Evolutionary conservation across 768 basidiomycete species (phyloP).

Genomic region (Exidia glandulosa): DNA sequence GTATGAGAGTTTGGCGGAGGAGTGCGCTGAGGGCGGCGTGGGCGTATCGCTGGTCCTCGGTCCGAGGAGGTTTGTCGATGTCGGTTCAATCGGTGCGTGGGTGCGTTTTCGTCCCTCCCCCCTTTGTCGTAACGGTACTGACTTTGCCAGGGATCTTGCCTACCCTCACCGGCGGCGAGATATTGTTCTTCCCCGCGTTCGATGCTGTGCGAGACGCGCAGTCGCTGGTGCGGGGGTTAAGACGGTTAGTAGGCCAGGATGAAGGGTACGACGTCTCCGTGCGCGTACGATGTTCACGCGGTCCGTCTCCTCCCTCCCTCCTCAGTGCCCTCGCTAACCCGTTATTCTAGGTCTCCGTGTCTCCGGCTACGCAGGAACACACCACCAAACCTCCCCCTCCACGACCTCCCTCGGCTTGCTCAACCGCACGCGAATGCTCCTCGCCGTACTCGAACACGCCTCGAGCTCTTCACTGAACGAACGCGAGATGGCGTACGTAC

Average conservation of each 20-base stretch:
- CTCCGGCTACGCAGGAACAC: not conserved
- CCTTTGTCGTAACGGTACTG: conserved; percentile 2
- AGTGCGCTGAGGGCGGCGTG: conserved; percentile 80
- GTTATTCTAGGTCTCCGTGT: conserved; percentile 4
- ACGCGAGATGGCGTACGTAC: conserved; percentile 64
- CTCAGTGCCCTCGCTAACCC: not conserved
- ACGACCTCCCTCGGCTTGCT: not conserved
- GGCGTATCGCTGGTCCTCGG: conserved; percentile 86
- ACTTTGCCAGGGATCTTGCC: conserved; percentile 44
- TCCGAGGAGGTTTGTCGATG: conserved; percentile 67
- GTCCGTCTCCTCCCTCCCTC: conserved; percentile 27
- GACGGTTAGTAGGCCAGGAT: conserved; percentile 52
- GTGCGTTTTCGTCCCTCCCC: not conserved
- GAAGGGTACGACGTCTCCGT: conserved; percentile 73
- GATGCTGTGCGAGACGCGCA: conserved; percentile 52
- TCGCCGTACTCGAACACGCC: conserved; percentile 2
- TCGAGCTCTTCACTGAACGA: conserved; percentile 45
- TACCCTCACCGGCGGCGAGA: conserved; percentile 74
- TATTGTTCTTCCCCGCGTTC: conserved; percentile 91
- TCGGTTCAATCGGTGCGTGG: conserved; percentile 68
- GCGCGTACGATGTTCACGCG: conserved; percentile 76
- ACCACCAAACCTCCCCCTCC: not conserved
- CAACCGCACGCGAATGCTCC: not conserved
- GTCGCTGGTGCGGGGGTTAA: conserved; percentile 64
- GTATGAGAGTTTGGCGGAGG: conserved; percentile 79